phyloP scores from a whole-genome alignment of 2,329 filamentous ascomycete genomes.

The Rosellinia necatrix region DNA sequence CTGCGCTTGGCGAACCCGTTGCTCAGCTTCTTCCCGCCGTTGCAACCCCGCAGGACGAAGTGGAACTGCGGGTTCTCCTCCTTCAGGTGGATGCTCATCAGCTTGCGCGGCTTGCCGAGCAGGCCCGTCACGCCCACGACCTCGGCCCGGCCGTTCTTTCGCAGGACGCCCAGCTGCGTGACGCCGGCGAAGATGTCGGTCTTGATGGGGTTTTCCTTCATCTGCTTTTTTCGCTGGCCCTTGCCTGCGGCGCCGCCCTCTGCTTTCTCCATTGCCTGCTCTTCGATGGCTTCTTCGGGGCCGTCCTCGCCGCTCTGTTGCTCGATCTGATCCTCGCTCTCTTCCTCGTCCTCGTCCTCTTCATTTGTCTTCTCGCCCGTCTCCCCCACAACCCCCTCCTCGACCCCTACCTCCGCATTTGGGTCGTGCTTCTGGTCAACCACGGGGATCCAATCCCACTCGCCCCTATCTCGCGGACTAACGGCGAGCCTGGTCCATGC shows the following conservation, averaged over 20 bases:
- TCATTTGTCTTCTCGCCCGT: background rate
- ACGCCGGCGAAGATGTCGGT: constrained; percentile 38
- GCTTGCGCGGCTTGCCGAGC: constrained; percentile 29
- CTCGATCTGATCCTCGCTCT: background rate
- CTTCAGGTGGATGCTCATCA: constrained; percentile 35
- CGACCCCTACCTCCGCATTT: background rate
- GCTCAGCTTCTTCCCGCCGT: constrained; percentile 18
- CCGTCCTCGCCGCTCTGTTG: background rate
- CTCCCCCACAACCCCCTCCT: no score
- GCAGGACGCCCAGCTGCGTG: constrained; percentile 31
- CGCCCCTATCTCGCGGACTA: constrained; percentile 33
- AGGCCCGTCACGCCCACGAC: constrained; percentile 29
- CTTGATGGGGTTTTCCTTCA: constrained; percentile 23
- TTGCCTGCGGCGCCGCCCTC: background rate
- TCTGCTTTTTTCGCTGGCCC: background rate
- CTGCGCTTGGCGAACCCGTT: constrained; percentile 14
- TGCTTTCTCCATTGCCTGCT: background rate
- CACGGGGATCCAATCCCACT: constrained; percentile 38
- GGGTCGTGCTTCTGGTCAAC: constrained; percentile 26
- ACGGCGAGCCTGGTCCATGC: constrained; percentile 39
- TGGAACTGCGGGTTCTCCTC: constrained; percentile 30
- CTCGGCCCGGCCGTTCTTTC: constrained; percentile 15
- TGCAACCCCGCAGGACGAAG: constrained; percentile 35
- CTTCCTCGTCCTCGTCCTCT: background rate
- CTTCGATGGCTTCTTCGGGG: background rate